Evolutionary conservation across 352 stramenopile species (phyloP), one percentile per base, ranked within the genome.

Genomic region (Phytophthora crassamura): DNA sequence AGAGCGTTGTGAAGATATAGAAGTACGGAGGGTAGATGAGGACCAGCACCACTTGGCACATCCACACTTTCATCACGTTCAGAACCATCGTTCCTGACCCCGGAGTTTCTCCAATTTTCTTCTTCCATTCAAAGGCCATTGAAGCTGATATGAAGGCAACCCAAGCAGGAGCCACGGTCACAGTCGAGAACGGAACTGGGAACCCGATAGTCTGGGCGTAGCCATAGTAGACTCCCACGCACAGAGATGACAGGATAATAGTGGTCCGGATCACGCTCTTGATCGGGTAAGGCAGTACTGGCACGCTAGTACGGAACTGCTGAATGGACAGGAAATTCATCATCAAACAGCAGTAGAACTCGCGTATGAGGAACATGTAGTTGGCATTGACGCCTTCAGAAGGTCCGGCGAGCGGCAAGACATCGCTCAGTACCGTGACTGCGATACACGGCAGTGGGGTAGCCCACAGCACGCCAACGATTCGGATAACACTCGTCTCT

Each of bases 151-250:
- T 51, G 6, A 64, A 22, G 1, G 36, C 33, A 16, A 72, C 40
- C 58, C 50, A 64, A 10, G 34, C 36, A 7, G 64, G 51, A 10
- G 59, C 59, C 12, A 52, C 33, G 2, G 39, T 57, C 35, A 72
- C 43, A 9, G 64, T 72, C n/a, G 49, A 61, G 25, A 72, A 72
- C 0, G 64, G 64, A 16, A 72, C 15, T 4, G 57, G 57, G 18
- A 72, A 56, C 15, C 35, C 52, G 28, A 63, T 43, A 3, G 39
- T 28, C 0, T 25, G 9, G 0, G 65, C 58, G 3, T 72, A 30
- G 2, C 14, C 16, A 25, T 66, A 46, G 39, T 25, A 22, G n/a
- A n/a, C n/a, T n/a, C n/a, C n/a, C n/a, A n/a, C n/a, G n/a, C n/a
- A n/a, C n/a, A n/a, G n/a, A n/a, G n/a, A n/a, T n/a, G n/a, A n/a